Evolutionary conservation across 495 filamentous ascomycete genomes (phyloP).

Genomic region (Aspergillus funiculosus): DNA sequence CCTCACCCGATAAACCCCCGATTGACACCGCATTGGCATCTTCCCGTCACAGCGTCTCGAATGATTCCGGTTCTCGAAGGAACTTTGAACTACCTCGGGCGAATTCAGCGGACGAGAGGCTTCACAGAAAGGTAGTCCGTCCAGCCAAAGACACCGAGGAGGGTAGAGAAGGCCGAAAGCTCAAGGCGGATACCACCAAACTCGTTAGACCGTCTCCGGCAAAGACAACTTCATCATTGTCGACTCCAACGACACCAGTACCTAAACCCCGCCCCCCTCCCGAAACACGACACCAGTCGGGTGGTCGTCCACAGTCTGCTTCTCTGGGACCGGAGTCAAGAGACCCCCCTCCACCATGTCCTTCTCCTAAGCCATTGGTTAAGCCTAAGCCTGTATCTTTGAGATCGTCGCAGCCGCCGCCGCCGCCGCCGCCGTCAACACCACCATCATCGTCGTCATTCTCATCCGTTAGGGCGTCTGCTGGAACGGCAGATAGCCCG

Average conservation of each 20-base stretch:
- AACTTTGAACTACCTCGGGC: conserved; percentile 18
- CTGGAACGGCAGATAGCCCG: too few species aligned
- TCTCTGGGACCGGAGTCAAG: conserved; percentile 22
- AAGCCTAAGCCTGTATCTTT: conserved; percentile 35
- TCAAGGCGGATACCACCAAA: conserved; percentile 8
- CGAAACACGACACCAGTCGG: conserved; percentile 4
- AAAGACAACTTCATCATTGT: conserved; percentile 10
- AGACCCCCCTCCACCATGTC: conserved; percentile 17
- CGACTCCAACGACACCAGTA: conserved; percentile 11
- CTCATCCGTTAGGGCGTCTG: too few species aligned
- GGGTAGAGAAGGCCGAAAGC: conserved; percentile 26
- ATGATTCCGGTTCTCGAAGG: conserved; percentile 19
- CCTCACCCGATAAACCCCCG: conserved; percentile 26
- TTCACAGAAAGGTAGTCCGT: conserved; percentile 4
- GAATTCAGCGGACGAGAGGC: conserved; percentile 28
- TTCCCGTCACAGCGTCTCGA: conserved; percentile 25
- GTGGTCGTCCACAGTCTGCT: conserved; percentile 9
- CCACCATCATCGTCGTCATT: conserved; percentile 22
- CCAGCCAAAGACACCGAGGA: conserved; percentile 6
- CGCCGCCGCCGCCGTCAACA: too few species aligned
- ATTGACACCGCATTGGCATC: conserved; percentile 33
- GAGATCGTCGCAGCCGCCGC: conserved; percentile 27
- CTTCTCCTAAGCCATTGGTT: conserved; percentile 31
- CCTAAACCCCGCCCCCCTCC: conserved; percentile 4
- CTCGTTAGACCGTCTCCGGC: conserved; percentile 9